These are phyloP conservation scores for Psidium friedrichsthalianum DNA, from an alignment of 345 rosid genomes.

Conservation along the genomic window DNA sequence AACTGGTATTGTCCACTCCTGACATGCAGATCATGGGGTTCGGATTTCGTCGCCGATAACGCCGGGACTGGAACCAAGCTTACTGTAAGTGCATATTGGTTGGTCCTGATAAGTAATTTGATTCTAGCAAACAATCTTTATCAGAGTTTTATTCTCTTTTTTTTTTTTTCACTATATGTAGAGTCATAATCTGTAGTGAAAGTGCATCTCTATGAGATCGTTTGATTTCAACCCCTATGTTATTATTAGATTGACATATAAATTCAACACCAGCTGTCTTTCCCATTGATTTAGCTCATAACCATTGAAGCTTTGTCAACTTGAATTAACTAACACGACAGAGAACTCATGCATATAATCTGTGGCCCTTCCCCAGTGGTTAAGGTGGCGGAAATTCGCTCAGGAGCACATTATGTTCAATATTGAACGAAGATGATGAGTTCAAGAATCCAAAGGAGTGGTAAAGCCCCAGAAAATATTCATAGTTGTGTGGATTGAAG, in stretches of 20 bases:
- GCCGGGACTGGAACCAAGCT: constrained; percentile 34
- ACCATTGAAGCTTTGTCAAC: not conserved
- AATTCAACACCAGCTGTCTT: not conserved
- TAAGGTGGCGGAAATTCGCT: constrained; percentile 14
- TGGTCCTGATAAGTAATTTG: not conserved
- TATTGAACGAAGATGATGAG: constrained; percentile 45
- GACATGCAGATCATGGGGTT: constrained; percentile 30
- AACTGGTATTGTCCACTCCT: constrained; percentile 39
- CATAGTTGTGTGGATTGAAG: constrained; percentile 10
- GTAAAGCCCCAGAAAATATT: constrained; percentile 11
- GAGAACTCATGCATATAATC: not conserved
- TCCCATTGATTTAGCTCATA: not conserved
- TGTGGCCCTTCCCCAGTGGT: constrained; percentile 2
- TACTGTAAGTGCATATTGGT: constrained; percentile 29
- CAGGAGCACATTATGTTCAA: constrained; percentile 14
- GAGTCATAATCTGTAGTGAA: not conserved
- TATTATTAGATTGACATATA: not conserved
- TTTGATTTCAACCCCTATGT: not conserved
- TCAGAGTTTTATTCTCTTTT: too few species aligned
- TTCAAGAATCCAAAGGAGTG: constrained; percentile 34
- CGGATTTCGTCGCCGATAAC: not conserved
- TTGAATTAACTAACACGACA: not conserved
- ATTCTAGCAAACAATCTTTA: too few species aligned
- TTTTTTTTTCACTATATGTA: not conserved
- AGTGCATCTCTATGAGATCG: not conserved